A percentile compares a stretch with the other conserved stretches of the same genome.
Conservation (phyloP, 2,329 filamentous ascomycete species). For the Aspergillus viridinutans region DNA sequence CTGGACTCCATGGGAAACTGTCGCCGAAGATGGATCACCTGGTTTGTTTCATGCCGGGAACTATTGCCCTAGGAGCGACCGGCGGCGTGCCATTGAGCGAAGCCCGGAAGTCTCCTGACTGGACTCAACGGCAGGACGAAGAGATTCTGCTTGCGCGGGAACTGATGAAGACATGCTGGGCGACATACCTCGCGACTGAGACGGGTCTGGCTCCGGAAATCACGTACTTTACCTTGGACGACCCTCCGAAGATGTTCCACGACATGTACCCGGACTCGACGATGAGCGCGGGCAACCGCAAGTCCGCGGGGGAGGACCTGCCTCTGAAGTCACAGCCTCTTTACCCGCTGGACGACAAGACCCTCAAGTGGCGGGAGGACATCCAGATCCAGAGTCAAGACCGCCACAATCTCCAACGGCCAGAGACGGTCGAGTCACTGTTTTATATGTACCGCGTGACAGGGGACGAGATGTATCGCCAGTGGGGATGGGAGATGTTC, state of each 20-base stretch:
- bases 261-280: conserved; percentile 34
- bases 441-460: conserved; percentile 99
- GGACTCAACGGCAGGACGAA: conserved; percentile 75
- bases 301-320: conserved; percentile 31
- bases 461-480: conserved; percentile 77
- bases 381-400: conserved; percentile 78
- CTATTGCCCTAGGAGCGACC: conserved; percentile 84
- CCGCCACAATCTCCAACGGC: conserved; percentile 86
- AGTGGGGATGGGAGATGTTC: conserved; percentile 99
- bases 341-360: conserved; percentile 23
- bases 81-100: conserved; percentile 70
- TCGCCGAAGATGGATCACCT: conserved; percentile 96
- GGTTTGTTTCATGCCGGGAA: conserved; percentile 95
- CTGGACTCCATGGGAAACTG: conserved; percentile 62
- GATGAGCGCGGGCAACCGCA: conserved; percentile 25
- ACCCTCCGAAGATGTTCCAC: conserved; percentile 56
- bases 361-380: conserved; percentile 65
- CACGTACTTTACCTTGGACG: conserved; percentile 75
- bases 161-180: conserved; percentile 96
- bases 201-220: conserved; percentile 96
- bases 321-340: conserved; percentile 32
- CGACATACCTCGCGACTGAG: conserved; percentile 86
- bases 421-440: conserved; percentile 92
- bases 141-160: conserved; percentile 85
- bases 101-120: conserved; percentile 66